A percentile compares a stretch with the other conserved stretches of the same genome.
Conservation (phyloP, 352 stramenopile genomes). For the Halophytophthora polymorphica region DNA sequence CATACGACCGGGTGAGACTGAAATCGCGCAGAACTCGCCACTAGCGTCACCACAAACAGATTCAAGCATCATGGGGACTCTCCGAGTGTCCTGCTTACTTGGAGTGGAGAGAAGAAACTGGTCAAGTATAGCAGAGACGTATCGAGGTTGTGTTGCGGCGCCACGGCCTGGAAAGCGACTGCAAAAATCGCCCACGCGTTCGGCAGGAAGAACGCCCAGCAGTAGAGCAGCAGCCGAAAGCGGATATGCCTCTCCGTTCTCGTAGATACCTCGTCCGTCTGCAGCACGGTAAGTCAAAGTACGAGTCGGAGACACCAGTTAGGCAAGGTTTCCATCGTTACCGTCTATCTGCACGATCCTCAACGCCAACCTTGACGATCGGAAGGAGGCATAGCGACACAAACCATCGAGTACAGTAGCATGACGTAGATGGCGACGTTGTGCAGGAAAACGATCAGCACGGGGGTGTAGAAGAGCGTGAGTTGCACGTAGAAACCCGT, state of each 20-base stretch:
- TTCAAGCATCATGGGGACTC: background rate
- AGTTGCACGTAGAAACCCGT: constrained; percentile 61
- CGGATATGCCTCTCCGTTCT: constrained; percentile 68
- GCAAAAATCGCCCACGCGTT: constrained; percentile 45
- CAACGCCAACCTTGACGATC: background rate
- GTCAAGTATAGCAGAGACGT: constrained; percentile 55
- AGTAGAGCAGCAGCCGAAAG: constrained; percentile 63
- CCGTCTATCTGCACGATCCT: too few relatives aligned
- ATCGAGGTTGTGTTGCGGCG: constrained; percentile 42
- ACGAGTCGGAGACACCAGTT: too few relatives aligned
- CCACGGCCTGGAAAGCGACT: constrained; percentile 48
- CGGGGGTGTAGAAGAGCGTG: constrained; percentile 52
- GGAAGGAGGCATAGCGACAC: background rate
- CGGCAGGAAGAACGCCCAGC: constrained; percentile 48
- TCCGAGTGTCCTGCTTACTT: constrained; percentile 27
- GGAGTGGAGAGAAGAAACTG: constrained; percentile 65
- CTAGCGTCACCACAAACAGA: background rate
- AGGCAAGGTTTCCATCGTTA: too few relatives aligned
- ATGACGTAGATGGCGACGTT: constrained; percentile 62
- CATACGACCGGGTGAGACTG: background rate
- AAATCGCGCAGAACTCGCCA: background rate
- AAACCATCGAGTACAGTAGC: constrained; percentile 57
- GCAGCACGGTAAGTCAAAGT: background rate
- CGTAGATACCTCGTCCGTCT: constrained; percentile 59
- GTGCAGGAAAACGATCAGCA: constrained; percentile 50